These are phyloP conservation scores for Wickerhamomyces tratensis DNA, from an alignment of 805 yeast species.

Conservation along the genomic window DNA sequence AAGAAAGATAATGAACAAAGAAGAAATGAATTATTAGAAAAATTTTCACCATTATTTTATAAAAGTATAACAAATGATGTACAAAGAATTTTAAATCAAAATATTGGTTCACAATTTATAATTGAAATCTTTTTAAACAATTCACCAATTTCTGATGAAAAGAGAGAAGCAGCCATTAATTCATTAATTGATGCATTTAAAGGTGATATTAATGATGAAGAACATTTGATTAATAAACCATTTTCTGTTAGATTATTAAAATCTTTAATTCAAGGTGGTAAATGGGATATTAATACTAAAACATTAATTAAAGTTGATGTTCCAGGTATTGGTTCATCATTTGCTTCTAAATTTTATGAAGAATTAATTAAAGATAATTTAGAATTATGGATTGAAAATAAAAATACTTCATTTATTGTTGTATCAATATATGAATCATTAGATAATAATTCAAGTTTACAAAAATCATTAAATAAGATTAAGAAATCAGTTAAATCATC, in stretches of 20 bases:
- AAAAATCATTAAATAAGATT: constrained; percentile 42
- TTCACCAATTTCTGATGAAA: constrained; percentile 29
- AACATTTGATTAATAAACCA: constrained; percentile 61
- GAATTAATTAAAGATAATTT: constrained; percentile 47
- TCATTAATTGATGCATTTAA: constrained; percentile 48
- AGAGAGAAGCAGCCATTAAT: constrained; percentile 39
- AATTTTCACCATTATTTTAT: constrained; percentile 59
- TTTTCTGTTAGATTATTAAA: constrained; percentile 68
- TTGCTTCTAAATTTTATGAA: constrained; percentile 44
- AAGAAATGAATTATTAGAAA: constrained; percentile 55
- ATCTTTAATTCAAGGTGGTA: constrained; percentile 76
- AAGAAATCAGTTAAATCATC: constrained; percentile 34
- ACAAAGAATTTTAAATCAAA: constrained; percentile 48
- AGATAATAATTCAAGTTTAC: constrained; percentile 36
- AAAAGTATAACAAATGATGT: constrained; percentile 40
- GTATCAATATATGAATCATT: constrained; percentile 71
- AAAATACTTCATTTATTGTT: constrained; percentile 69
- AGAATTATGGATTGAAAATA: constrained; percentile 57
- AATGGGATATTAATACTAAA: constrained; percentile 62
- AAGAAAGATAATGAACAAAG: constrained; percentile 79
- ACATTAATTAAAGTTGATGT: constrained; percentile 33
- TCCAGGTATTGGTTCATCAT: constrained; percentile 45
- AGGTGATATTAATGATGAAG: constrained; percentile 59
- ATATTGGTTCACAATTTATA: constrained; percentile 76
- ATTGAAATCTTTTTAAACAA: constrained; percentile 63